Evolutionary conservation across 2,329 filamentous ascomycete species (phyloP).

Genomic region (Fusarium coicis): DNA sequence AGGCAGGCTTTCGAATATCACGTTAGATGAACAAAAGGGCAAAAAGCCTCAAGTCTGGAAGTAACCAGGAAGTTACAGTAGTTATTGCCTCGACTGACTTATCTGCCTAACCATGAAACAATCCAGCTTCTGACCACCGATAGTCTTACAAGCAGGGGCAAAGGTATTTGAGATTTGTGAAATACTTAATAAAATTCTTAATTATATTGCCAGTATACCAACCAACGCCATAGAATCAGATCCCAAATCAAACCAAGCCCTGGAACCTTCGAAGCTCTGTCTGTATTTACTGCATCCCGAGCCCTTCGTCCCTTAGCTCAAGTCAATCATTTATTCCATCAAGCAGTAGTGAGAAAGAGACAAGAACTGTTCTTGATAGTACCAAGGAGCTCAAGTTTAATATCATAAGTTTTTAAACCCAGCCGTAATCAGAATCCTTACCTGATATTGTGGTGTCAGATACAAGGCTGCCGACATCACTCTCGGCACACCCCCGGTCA

Average conservation of each 20-base stretch:
- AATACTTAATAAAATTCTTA: not conserved
- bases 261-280: rapidly evolving
- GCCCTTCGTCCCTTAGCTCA: rapidly evolving
- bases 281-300: not conserved
- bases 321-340: rapidly evolving
- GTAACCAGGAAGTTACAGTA: no score
- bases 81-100: not conserved
- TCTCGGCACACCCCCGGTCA: not conserved
- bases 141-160: not conserved
- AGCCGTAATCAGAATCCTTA: not conserved
- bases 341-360: not conserved
- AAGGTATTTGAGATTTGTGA: not conserved
- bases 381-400: rapidly evolving
- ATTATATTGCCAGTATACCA: not conserved
- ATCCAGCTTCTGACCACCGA: not conserved
- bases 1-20: no score
- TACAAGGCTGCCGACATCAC: not conserved
- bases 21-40: no score
- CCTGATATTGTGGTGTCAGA: not conserved
- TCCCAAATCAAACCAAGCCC: not conserved
- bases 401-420: not conserved
- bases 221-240: not conserved
- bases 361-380: rapidly evolving
- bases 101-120: not conserved
- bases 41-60: no score